Conservation (phyloP, 192 early-diverging fungal genomes). For the Backusella macrospora region DNA sequence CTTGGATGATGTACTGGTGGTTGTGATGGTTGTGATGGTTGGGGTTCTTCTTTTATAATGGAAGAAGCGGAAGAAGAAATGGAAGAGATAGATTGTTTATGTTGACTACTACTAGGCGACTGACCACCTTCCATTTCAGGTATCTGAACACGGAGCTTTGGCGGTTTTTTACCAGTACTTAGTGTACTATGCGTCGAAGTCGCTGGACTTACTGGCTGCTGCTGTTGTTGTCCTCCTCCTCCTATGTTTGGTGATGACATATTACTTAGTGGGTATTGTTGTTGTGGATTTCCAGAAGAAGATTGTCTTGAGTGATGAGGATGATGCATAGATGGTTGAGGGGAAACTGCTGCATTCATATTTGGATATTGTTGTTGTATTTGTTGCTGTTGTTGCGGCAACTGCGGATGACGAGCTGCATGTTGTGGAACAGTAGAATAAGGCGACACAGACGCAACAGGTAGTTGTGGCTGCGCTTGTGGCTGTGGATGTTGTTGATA, state of each 20-base stretch:
- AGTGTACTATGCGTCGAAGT: conserved; percentile 35
- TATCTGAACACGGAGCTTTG: conserved; percentile 22
- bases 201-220: conserved; percentile 23
- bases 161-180: conserved; percentile 22
- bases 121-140: conserved; percentile 9
- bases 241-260: conserved; percentile 14
- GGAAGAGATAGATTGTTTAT: too few relatives aligned
- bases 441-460: background rate
- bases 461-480: conserved; percentile 4
- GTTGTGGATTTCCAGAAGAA: background rate
- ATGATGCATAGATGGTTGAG: conserved; percentile 10
- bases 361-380: background rate
- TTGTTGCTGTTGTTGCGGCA: too few relatives aligned
- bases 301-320: background rate
- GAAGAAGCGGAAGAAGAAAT: background rate
- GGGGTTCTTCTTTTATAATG: background rate
- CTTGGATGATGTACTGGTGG: too few relatives aligned
- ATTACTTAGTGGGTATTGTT: background rate
- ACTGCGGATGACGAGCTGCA: conserved; percentile 10
- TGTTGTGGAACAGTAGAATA: conserved; percentile 17
- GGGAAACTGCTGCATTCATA: conserved; percentile 13
- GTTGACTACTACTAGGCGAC: background rate
- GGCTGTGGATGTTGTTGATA: conserved; percentile 2
- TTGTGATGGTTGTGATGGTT: background rate
- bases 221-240: too few relatives aligned